These are phyloP conservation scores for Neurospora tetraspora DNA, from an alignment of 495 filamentous ascomycete species.

Conservation along the genomic window DNA sequence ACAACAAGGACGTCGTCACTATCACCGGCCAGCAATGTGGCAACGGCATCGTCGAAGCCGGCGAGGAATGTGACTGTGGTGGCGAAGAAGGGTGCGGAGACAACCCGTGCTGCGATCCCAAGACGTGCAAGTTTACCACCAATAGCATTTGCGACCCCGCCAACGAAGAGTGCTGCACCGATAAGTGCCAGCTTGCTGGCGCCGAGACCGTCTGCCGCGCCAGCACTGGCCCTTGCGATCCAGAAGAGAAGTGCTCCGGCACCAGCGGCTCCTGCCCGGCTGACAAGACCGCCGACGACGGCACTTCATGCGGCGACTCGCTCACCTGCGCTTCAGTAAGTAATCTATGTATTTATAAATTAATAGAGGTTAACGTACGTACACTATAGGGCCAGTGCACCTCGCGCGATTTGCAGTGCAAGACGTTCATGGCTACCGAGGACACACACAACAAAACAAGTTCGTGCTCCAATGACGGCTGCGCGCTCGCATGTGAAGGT, in stretches of 20 bases:
- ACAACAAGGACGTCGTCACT: conserved; percentile 78
- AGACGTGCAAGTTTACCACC: conserved; percentile 77
- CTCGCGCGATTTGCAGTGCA: conserved; percentile 82
- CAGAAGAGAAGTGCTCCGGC: conserved; percentile 73
- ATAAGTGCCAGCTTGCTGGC: conserved; percentile 59
- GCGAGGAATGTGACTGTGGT: conserved; percentile 95
- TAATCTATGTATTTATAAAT: no score
- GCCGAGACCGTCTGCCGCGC: conserved; percentile 64
- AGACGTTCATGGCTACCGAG: conserved; percentile 71
- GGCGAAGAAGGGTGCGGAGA: conserved; percentile 57
- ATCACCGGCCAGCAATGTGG: conserved; percentile 82
- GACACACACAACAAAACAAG: conserved; percentile 68
- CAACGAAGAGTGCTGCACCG: conserved; percentile 82
- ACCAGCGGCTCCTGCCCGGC: conserved; percentile 60
- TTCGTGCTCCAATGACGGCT: conserved; percentile 66
- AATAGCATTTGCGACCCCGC: conserved; percentile 75
- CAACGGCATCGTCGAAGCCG: conserved; percentile 91
- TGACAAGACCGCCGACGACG: conserved; percentile 61
- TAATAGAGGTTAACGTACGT: no score
- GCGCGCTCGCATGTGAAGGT: conserved; percentile 65
- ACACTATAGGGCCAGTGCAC: conserved; percentile 67
- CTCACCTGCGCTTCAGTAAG: conserved; percentile 64
- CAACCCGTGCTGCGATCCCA: conserved; percentile 76
- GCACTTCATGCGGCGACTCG: conserved; percentile 51
- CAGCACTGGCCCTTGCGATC: conserved; percentile 72